phyloP scores from a whole-genome alignment of 2,329 filamentous ascomycete species.

The Colletotrichum lindemuthianum region DNA sequence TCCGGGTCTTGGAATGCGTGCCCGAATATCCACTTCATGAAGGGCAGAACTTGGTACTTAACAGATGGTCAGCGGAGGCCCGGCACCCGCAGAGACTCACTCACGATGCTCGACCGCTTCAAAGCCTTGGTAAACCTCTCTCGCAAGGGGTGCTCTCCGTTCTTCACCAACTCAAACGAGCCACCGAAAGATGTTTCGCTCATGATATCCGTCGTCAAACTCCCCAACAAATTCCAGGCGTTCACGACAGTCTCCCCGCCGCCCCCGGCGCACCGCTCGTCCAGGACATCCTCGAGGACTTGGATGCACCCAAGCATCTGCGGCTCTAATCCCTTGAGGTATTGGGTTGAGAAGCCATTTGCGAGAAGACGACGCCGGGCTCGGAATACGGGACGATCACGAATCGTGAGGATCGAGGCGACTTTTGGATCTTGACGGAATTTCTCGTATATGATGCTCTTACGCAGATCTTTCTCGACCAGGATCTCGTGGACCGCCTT shows the following conservation, averaged over 20 bases:
- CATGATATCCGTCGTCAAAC: constrained; percentile 4
- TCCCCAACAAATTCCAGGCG: constrained; percentile 7
- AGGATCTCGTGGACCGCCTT: constrained; percentile 1
- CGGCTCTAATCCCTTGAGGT: constrained; percentile 15
- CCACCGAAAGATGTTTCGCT: constrained; percentile 14
- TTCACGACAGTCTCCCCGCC: not conserved
- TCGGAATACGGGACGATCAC: constrained; percentile 10
- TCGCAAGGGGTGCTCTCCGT: constrained; percentile 15
- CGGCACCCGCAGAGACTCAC: not conserved
- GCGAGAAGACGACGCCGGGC: constrained; percentile 13
- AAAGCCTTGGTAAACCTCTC: constrained; percentile 1
- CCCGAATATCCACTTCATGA: constrained; percentile 9
- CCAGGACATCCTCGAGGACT: constrained; percentile 14
- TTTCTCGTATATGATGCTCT: constrained; percentile 19
- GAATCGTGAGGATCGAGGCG: constrained; percentile 17
- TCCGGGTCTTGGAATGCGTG: constrained; percentile 8
- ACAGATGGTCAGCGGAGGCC: not conserved
- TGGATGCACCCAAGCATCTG: constrained; percentile 6
- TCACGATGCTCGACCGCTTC: constrained; percentile 10
- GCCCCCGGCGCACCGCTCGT: not conserved
- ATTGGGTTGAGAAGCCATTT: constrained; percentile 11
- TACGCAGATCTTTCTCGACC: constrained; percentile 14
- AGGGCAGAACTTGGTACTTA: constrained; percentile 22
- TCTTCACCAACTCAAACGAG: constrained; percentile 16
- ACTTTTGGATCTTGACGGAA: constrained; percentile 9